These are phyloP conservation scores for Citrus medica DNA, from an alignment of 345 rosid species.

Conservation along the genomic window DNA sequence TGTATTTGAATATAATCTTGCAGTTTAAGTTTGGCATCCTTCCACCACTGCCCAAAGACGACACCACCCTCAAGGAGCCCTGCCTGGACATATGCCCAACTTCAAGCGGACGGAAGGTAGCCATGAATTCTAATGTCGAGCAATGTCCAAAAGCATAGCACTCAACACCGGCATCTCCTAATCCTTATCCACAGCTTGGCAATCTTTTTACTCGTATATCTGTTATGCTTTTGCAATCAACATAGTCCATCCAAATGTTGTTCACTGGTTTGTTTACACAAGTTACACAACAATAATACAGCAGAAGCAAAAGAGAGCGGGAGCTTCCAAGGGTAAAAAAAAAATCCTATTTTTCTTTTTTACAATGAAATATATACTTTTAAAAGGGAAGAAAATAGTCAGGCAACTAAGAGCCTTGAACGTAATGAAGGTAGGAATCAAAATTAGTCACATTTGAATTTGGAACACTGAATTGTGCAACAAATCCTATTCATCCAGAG, in stretches of 20 bases:
- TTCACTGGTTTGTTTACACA: not conserved
- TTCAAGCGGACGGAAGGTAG: conserved; percentile 40
- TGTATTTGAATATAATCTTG: conserved; percentile 1
- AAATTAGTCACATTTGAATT: not conserved
- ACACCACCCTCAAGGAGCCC: conserved; percentile 56
- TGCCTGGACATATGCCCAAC: conserved; percentile 74
- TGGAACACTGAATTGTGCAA: not conserved
- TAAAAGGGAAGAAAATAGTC: not conserved
- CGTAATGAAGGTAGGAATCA: not conserved
- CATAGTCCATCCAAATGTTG: not conserved
- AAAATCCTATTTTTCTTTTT: too few relatives aligned
- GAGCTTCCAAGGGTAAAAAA: too few relatives aligned
- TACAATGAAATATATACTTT: not conserved
- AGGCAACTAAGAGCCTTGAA: not conserved
- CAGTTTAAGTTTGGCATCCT: conserved; percentile 82
- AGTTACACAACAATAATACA: not conserved
- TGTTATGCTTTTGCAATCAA: not conserved
- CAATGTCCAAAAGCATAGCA: conserved; percentile 62
- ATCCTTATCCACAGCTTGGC: not conserved
- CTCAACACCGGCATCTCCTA: not conserved
- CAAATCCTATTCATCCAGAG: not conserved
- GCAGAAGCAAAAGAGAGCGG: not conserved
- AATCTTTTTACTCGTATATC: not conserved
- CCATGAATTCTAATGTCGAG: not conserved
- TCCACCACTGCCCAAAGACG: conserved; percentile 61